Percentiles rank a stretch among this genome's conserved stretches.
phyloP scores from a whole-genome alignment of 2,329 filamentous ascomycete species.

The Stylonectria norvegica region DNA sequence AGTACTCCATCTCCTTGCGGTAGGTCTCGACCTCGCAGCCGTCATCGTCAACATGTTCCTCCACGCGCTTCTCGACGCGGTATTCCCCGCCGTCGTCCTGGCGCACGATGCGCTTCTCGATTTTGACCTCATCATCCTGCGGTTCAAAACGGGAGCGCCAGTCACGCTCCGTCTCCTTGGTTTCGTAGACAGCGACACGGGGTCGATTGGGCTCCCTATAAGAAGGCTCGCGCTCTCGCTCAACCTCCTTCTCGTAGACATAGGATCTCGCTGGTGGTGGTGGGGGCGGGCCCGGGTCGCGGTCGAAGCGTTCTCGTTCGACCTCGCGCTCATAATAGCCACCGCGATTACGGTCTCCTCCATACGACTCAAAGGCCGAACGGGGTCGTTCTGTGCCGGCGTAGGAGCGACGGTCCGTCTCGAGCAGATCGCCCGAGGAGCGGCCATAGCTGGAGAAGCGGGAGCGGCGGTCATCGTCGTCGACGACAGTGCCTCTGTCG shows the following conservation, averaged over 20 bases:
- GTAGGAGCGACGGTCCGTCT: conserved; percentile 40
- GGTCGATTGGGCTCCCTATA: conserved; percentile 26
- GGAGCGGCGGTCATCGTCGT: conserved; percentile 46
- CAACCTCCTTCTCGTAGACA: conserved; percentile 21
- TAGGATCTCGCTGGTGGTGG: conserved; percentile 19
- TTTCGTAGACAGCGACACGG: conserved; percentile 37
- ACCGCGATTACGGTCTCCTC: conserved; percentile 37
- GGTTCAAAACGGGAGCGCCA: conserved; percentile 41
- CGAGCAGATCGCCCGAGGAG: conserved; percentile 39
- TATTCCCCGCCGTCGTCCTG: conserved; percentile 41
- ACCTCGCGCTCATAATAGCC: conserved; percentile 44
- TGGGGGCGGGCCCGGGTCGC: conserved; percentile 26
- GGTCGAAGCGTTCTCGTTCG: conserved; percentile 2
- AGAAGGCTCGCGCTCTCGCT: conserved; percentile 22
- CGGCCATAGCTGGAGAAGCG: conserved; percentile 40
- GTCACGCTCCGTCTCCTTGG: conserved; percentile 38
- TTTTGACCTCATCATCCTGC: conserved; percentile 47
- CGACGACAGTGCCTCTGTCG: conserved; percentile 40
- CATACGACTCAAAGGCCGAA: conserved; percentile 45
- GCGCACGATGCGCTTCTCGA: conserved; percentile 53
- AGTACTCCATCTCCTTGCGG: conserved; percentile 62
- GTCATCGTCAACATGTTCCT: conserved; percentile 48
- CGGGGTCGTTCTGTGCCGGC: conserved; percentile 49
- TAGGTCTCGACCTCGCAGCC: conserved; percentile 56
- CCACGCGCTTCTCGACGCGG: conserved; percentile 50